These are phyloP conservation scores for Paramecium primaurelia DNA, from an alignment of 73 alveolate species.

Conservation along the genomic window DNA sequence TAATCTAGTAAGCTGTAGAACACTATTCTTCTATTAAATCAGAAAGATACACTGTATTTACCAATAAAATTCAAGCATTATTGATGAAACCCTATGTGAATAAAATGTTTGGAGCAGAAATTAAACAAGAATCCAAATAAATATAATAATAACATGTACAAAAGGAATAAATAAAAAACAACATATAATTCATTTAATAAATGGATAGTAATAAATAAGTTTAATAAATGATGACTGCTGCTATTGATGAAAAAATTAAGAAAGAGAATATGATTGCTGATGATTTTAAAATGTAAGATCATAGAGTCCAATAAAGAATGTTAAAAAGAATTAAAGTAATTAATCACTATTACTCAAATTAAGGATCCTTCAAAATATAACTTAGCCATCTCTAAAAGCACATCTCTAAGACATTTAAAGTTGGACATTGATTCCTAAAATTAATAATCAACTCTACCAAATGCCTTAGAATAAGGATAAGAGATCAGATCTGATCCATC, in stretches of 20 bases:
- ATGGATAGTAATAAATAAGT: conserved; percentile 38
- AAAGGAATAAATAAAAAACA: not conserved
- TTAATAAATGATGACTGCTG: conserved; percentile 18
- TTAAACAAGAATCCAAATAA: not conserved
- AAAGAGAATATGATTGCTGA: conserved; percentile 4
- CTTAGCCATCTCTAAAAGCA: conserved; percentile 20
- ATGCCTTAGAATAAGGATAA: not conserved
- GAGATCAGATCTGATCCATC: not conserved
- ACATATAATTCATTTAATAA: not conserved
- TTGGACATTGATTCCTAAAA: not conserved
- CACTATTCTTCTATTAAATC: conserved; percentile 8
- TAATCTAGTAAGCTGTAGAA: conserved; percentile 41
- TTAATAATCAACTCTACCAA: not conserved
- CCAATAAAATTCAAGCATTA: not conserved
- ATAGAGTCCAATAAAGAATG: conserved; percentile 8
- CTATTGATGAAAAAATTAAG: conserved; percentile 17
- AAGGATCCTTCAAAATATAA: conserved; percentile 16
- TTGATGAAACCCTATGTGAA: not conserved
- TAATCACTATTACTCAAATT: not conserved
- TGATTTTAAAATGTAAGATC: conserved; percentile 35
- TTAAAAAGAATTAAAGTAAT: not conserved
- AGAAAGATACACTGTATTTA: conserved; percentile 1
- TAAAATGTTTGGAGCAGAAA: not conserved
- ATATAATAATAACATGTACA: not conserved
- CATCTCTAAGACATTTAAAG: conserved; percentile 23